Evolutionary conservation across 257 asterid species (phyloP).

Genomic region (Nicotiana tomentosiformis): DNA sequence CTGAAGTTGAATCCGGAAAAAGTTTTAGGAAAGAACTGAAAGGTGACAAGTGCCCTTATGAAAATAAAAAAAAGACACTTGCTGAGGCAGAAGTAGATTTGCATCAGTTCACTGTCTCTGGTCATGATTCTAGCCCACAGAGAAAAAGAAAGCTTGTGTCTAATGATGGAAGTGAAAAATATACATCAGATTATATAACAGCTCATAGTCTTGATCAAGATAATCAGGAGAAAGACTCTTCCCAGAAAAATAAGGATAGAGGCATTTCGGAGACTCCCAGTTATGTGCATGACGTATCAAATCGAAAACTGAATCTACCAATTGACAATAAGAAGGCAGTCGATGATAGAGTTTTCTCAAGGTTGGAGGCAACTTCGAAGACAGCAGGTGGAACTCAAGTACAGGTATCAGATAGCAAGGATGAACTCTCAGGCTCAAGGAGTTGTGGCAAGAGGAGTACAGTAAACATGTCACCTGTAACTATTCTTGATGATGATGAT

Average conservation of each 20-base stretch:
- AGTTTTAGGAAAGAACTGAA: slow-evolving; percentile 19
- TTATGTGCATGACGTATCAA: slow-evolving; percentile 13
- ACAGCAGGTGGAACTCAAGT: slow-evolving; percentile 29
- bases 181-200: slow-evolving; percentile 15
- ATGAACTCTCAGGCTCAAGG: slow-evolving; percentile 23
- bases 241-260: slow-evolving; percentile 18
- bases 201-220: slow-evolving; percentile 20
- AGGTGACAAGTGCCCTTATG: slow-evolving; percentile 16
- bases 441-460: slow-evolving; percentile 17
- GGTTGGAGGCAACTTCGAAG: slow-evolving; percentile 22
- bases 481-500: slow-evolving; percentile 31
- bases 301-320: slow-evolving; percentile 6
- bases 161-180: slow-evolving; percentile 19
- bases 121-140: slow-evolving; percentile 18
- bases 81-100: slow-evolving; percentile 18
- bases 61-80: slow-evolving; percentile 29
- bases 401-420: slow-evolving; percentile 21
- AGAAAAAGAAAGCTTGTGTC: slow-evolving; percentile 20
- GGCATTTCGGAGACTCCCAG: slow-evolving; percentile 15
- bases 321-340: slow-evolving; percentile 14
- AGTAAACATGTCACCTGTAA: slow-evolving; percentile 12
- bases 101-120: slow-evolving; percentile 16
- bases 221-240: slow-evolving; percentile 22
- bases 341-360: slow-evolving; percentile 18
- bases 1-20: neutral